phyloP scores from a whole-genome alignment of 495 filamentous ascomycete genomes.

The Xylaria acuta region DNA sequence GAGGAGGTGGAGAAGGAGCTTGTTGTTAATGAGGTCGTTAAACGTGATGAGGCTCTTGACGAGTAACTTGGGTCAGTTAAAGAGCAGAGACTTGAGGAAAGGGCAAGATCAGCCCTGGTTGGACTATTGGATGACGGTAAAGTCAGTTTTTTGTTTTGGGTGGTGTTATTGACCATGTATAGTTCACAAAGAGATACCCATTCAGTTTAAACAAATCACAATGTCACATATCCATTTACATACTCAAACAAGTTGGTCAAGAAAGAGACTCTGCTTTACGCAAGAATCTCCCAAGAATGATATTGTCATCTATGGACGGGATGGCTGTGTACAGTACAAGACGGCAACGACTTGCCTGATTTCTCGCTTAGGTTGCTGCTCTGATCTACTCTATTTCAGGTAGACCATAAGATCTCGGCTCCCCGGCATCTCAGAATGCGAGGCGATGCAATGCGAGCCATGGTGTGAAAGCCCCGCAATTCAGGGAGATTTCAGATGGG shows the following conservation, averaged over 20 bases:
- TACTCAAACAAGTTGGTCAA: background rate
- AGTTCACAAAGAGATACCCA: constrained; percentile 15
- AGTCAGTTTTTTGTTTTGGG: background rate
- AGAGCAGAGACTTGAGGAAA: background rate
- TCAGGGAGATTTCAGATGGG: background rate
- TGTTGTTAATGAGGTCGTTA: constrained; percentile 37
- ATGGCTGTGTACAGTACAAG: constrained; percentile 18
- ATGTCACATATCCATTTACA: background rate
- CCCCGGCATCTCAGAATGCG: constrained; percentile 1
- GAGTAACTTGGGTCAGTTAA: constrained; percentile 7
- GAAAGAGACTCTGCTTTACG: constrained; percentile 8
- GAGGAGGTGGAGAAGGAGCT: constrained; percentile 43
- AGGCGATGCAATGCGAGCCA: background rate
- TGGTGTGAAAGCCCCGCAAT: background rate
- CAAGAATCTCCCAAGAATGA: constrained; percentile 17
- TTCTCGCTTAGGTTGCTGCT: background rate
- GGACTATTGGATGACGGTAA: background rate
- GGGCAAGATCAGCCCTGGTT: background rate
- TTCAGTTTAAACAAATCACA: background rate
- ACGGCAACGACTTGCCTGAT: background rate
- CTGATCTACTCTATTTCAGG: constrained; percentile 7
- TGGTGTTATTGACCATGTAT: background rate
- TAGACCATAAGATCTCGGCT: background rate
- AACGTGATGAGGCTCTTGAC: constrained; percentile 14
- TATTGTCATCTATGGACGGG: constrained; percentile 25